These are phyloP conservation scores for Capronia americana DNA, from an alignment of 2,329 filamentous ascomycete species.

Conservation along the genomic window DNA sequence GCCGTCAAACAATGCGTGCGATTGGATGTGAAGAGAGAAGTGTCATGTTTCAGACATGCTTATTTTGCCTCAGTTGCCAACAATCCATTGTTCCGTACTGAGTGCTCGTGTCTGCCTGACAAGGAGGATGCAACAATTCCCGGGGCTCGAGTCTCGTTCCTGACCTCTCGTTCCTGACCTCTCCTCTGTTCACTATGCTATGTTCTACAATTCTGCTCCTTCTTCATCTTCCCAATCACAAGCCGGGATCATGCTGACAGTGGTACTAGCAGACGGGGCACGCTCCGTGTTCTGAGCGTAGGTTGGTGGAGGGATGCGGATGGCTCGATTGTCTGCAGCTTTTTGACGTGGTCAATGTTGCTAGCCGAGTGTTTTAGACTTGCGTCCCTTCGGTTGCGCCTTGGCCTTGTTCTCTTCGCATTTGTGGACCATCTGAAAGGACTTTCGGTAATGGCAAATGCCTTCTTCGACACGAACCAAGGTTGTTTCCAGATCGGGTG, in stretches of 20 bases:
- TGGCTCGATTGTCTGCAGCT: not conserved
- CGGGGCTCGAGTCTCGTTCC: not conserved
- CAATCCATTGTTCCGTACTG: not conserved
- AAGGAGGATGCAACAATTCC: not conserved
- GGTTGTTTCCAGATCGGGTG: not conserved
- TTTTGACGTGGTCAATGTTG: not conserved
- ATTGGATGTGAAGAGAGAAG: not conserved
- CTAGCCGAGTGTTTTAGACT: not conserved
- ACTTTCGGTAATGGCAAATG: not conserved
- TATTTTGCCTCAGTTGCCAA: not conserved
- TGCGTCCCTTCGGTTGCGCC: not conserved
- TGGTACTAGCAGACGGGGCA: not conserved
- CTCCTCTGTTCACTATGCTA: not conserved
- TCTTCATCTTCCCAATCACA: not conserved
- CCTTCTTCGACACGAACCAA: conserved; percentile 1
- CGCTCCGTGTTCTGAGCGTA: not conserved
- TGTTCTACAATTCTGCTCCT: not conserved
- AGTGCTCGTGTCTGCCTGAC: not conserved
- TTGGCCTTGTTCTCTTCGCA: not conserved
- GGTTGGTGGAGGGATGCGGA: not conserved
- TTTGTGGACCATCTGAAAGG: not conserved
- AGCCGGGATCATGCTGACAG: not conserved
- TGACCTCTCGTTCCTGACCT: not conserved
- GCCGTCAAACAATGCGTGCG: not conserved
- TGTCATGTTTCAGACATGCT: not conserved